A percentile compares a stretch with the other conserved stretches of the same genome.
Evolutionary conservation across 768 basidiomycete species (phyloP).

Genomic region (Lanmaoa pseudosensibilis): DNA sequence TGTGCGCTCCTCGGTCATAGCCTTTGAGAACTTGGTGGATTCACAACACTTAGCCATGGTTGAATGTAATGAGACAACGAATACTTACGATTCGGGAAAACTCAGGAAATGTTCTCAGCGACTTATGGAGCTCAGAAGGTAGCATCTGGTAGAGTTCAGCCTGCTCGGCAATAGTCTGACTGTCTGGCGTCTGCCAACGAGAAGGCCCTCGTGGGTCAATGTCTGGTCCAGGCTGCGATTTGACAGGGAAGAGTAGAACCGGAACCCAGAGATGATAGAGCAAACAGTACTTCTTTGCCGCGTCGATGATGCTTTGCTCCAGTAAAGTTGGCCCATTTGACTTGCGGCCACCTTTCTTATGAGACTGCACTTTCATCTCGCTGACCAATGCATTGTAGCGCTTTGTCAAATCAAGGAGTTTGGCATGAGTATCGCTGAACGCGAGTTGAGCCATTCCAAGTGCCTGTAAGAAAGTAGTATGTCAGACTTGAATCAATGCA

Average conservation of each 20-base stretch:
- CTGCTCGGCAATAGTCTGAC: background rate
- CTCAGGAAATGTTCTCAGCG: too few relatives aligned
- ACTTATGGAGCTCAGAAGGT: background rate
- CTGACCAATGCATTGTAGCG: background rate
- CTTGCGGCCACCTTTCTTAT: background rate
- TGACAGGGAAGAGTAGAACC: background rate
- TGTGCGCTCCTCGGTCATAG: background rate
- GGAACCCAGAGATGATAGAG: conserved; percentile 1
- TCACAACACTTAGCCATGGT: too few relatives aligned
- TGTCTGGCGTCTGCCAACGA: background rate
- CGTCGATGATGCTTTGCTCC: background rate
- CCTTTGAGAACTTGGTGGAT: background rate
- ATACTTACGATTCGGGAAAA: background rate
- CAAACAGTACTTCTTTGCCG: background rate
- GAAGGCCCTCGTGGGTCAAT: background rate
- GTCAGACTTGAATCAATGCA: background rate
- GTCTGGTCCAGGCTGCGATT: background rate
- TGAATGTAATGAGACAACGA: background rate
- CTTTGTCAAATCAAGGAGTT: background rate
- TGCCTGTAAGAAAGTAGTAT: background rate
- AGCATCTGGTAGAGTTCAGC: background rate
- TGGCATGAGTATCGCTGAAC: background rate
- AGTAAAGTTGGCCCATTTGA: background rate
- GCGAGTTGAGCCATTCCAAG: background rate
- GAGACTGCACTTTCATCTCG: background rate